Base-by-base conservation (phyloP, 768 basidiomycete genomes). In the Lentinula raphanica region DNA sequence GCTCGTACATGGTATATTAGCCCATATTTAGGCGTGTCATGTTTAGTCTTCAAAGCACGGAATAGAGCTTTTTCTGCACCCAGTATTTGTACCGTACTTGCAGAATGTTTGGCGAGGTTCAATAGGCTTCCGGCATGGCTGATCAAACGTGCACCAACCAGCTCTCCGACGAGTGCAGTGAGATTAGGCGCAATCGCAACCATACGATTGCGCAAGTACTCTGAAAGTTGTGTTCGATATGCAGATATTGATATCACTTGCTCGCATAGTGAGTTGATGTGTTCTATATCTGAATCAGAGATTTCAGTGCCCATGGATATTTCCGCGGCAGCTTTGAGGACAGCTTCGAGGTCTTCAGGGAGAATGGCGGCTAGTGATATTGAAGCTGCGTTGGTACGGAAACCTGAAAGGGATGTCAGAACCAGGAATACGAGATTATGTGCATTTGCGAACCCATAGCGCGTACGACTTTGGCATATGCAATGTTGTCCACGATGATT, bases 221-320 rank as follows among this genome's bases (percentile, higher is more conserved):
- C 94, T 32, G 92, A 88, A 49, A 99, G 86, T 71, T 99, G 96
- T 29, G 92, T 74, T 53, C 97, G 92, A 77, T 99, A 99, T 58
- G 87, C 82, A 36, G 94, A 87, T 71, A 99, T 98, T 61, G 94
- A 87, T 70, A 99, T 96, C 66, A 99, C 92, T 72, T 99, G 97
- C 73, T 99, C 97, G 70, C 95, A 98, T 32, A 99, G 84, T 32
- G 93, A 87, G 74, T 94, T 85, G 71, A 98, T 98, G 77, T 99
- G 96, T n/a, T 84, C 77, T 67, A 98, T 94, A 70, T 99, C 97
- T 51, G 87, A 85, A 63, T 98, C 94, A 55, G 94, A 95, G 62
- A 99, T 98, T 76, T 99, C 97, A 40, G 97, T 99, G 65, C 97
- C 97, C 97, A 99, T 99, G 35, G 94, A 97, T 61, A 99, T 91